These are phyloP conservation scores for Cercophora newfieldiana DNA, from an alignment of 495 filamentous ascomycete species.

Conservation along the genomic window DNA sequence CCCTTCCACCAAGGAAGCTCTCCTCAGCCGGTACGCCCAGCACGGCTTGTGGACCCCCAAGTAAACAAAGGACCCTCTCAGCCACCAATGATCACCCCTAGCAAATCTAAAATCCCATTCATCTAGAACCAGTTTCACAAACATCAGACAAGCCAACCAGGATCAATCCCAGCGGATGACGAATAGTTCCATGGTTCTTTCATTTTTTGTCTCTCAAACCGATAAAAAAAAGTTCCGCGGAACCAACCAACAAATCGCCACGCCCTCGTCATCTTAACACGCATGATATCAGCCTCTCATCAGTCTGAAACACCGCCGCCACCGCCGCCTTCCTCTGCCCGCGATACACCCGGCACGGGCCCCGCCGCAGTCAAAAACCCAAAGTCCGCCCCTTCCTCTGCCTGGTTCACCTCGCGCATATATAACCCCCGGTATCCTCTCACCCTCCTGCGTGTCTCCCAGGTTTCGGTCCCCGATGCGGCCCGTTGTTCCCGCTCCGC, in stretches of 20 bases:
- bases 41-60: not conserved
- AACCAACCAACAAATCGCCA: not conserved
- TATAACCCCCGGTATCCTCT: constrained; percentile 67
- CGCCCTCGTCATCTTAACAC: not conserved
- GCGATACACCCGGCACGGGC: not conserved
- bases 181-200: not conserved
- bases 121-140: not conserved
- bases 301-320: constrained; percentile 6
- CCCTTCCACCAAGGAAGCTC: not conserved
- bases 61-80: not conserved
- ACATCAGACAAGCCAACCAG: not conserved
- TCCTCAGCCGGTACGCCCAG: not conserved
- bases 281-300: not conserved
- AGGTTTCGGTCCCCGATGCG: constrained; percentile 9
- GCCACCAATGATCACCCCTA: not conserved
- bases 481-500: constrained; percentile 27
- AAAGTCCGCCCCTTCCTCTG: constrained; percentile 65
- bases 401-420: constrained; percentile 63
- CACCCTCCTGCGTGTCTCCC: constrained; percentile 17
- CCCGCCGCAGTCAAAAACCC: constrained; percentile 60
- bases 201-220: not conserved
- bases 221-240: not conserved
- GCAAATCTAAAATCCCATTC: not conserved
- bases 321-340: not conserved
- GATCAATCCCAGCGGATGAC: not conserved